Base-by-base conservation (phyloP, 2,329 filamentous ascomycete species). In the Colletotrichum somersetense region DNA sequence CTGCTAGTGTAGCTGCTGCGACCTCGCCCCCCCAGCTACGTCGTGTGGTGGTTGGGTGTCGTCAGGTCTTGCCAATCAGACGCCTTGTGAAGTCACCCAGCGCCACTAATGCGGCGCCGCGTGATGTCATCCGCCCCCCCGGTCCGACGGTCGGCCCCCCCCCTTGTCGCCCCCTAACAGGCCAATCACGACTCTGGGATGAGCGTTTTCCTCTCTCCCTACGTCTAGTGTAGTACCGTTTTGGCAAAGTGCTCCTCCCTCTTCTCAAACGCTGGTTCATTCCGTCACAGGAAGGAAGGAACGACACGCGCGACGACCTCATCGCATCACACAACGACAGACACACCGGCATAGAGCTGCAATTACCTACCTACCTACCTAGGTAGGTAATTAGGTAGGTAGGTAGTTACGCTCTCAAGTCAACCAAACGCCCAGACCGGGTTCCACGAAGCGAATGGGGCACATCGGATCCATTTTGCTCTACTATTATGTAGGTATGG, bases 251-350 rank as follows among this genome's bases (percentile, higher is more conserved):
- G 59, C 59, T 48, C 46, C 53, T 55, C 55, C 61, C 56, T 56
- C 33, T 56, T 61, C 66, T 65, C 70, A 72, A 72, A 72, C 66
- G 70, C 66, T 70, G 66, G 66, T 35, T 44, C 35, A 69, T 72
- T 69, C 70, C 70, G 70, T 72, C 66, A 72, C 53, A 65, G 58
- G 59, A 63, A 46, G 59, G 66, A 64, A 61, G 66, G 59, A 70
- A 69, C 48, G 44, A 63, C 55, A 72, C 66, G 59, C 66, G 55
- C 66, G 61, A 62, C 59, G 70, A 72, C 70, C 70, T 72, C 70
- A 62, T 70, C 55, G 69, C 66, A 69, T 66, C 59, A 68, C 65
- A 26, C 18, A 62, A 12, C 11, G 30, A 57, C 35, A 57, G 30
- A 57, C 35, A 57, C 53, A 38, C 30, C 42, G 3, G 18, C 23